Percentiles rank a stretch among this genome's conserved stretches.
Conservation (phyloP, 768 basidiomycete genomes). For the Mycena polygramma region DNA sequence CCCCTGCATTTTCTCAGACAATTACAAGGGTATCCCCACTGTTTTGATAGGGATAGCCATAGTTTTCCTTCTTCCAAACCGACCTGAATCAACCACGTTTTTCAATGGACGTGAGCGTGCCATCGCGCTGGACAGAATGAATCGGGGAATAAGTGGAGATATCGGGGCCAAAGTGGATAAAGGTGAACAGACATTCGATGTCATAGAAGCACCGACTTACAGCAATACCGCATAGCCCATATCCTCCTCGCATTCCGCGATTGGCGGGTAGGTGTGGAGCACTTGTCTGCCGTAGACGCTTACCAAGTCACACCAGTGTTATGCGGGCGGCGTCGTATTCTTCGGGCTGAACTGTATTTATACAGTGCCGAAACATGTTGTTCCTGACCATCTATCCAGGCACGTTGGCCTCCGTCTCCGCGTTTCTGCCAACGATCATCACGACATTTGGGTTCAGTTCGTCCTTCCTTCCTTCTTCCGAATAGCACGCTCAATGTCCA, state of each 20-base stretch:
- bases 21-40: constrained; percentile 72
- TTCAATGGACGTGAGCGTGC: constrained; percentile 62
- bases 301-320: constrained; percentile 55
- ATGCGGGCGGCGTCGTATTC: constrained; percentile 78
- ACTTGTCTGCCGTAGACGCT: not conserved
- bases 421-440: constrained; percentile 88
- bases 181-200: constrained; percentile 50
- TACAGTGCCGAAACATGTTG: not conserved
- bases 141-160: constrained; percentile 76
- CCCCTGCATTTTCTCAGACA: not conserved
- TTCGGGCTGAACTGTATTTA: constrained; percentile 75
- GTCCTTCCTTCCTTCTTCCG: constrained; percentile 41
- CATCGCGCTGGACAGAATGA: constrained; percentile 77
- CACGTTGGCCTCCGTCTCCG: constrained; percentile 82
- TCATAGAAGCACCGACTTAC: not conserved
- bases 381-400: not conserved
- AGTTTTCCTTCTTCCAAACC: constrained; percentile 61
- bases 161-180: constrained; percentile 73
- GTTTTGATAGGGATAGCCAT: constrained; percentile 72
- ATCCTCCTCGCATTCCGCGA: constrained; percentile 74
- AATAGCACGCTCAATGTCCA: constrained; percentile 14
- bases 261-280: constrained; percentile 67
- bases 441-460: constrained; percentile 78
- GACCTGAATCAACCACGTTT: constrained; percentile 66
- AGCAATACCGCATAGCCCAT: constrained; percentile 58